Evolutionary conservation across 2,329 filamentous ascomycete species (phyloP).

Genomic region (Rhexocercosporidium sp.): DNA sequence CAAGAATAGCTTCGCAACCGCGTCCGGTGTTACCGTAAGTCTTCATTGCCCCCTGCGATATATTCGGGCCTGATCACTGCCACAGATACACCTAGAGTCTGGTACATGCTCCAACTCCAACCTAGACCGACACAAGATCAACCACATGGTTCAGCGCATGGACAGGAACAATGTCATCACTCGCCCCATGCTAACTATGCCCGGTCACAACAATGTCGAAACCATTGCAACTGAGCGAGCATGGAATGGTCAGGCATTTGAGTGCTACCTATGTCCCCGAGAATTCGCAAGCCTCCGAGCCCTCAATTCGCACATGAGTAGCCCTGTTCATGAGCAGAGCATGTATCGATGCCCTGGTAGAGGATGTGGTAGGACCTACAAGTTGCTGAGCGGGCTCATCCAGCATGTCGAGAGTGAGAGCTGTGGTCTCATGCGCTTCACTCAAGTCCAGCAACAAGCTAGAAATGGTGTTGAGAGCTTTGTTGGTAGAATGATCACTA

Average conservation of each 20-base stretch:
- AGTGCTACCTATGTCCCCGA: slow-evolving; percentile 60
- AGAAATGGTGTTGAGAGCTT: slow-evolving; percentile 30
- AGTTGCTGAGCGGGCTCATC: slow-evolving; percentile 32
- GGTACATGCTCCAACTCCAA: slow-evolving; percentile 51
- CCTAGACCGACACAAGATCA: slow-evolving; percentile 55
- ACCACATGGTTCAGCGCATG: slow-evolving; percentile 48
- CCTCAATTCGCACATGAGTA: slow-evolving; percentile 61
- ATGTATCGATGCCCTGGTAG: slow-evolving; percentile 38
- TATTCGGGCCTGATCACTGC: not conserved
- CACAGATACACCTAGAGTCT: slow-evolving; percentile 57
- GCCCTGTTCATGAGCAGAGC: slow-evolving; percentile 54
- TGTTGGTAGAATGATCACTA: slow-evolving; percentile 44
- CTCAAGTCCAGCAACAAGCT: slow-evolving; percentile 27
- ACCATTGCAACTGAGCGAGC: slow-evolving; percentile 45
- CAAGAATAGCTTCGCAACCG: slow-evolving; percentile 49
- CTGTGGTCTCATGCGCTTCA: slow-evolving; percentile 38
- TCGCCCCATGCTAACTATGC: slow-evolving; percentile 55
- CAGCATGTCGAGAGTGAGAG: slow-evolving; percentile 38
- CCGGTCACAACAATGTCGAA: slow-evolving; percentile 43
- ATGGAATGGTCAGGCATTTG: slow-evolving; percentile 53
- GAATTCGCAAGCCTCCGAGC: slow-evolving; percentile 44
- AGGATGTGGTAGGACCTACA: slow-evolving; percentile 29
- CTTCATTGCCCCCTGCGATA: slow-evolving; percentile 43
- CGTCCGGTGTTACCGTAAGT: slow-evolving; percentile 55
- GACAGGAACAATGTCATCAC: slow-evolving; percentile 57